These are phyloP conservation scores for Zizania latifolia DNA, from an alignment of 176 grass and related monocot species.

Conservation along the genomic window DNA sequence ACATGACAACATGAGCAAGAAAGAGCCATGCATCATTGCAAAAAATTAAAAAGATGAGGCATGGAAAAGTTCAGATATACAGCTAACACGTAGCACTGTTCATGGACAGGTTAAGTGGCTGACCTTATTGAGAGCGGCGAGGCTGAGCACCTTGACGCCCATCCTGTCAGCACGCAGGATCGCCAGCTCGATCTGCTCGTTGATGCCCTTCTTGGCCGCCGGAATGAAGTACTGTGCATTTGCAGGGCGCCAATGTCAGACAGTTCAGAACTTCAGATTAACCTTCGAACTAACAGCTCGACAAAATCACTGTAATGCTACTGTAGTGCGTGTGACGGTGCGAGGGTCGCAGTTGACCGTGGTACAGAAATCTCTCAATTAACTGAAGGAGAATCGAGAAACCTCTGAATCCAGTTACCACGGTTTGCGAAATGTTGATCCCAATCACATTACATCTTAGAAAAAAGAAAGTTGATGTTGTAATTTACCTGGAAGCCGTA, in stretches of 20 bases:
- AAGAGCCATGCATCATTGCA: neutral
- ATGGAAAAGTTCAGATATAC: neutral
- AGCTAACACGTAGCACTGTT: neutral
- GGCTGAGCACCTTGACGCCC: slow-evolving; percentile 92
- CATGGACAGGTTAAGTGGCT: neutral
- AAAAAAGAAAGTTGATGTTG: too few species aligned
- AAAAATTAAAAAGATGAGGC: too few species aligned
- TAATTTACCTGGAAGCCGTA: slow-evolving; percentile 70
- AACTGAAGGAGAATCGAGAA: too few species aligned
- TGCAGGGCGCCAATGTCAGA: neutral
- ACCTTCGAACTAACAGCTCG: too few species aligned
- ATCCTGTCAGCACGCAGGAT: slow-evolving; percentile 72
- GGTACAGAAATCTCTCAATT: too few species aligned
- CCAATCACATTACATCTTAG: too few species aligned
- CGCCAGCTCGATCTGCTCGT: slow-evolving; percentile 77
- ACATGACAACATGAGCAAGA: neutral
- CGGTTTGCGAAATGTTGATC: too few species aligned
- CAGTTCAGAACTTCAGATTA: neutral
- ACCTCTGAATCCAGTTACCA: too few species aligned
- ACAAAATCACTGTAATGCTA: too few species aligned
- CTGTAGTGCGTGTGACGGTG: too few species aligned
- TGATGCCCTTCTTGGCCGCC: slow-evolving; percentile 70
- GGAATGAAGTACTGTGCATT: slow-evolving; percentile 66
- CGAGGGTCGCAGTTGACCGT: too few species aligned
- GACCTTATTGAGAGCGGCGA: slow-evolving; percentile 93